Percentiles rank a stretch among this genome's conserved stretches.
Conservation (phyloP, 164 flowering plant genomes). For the Magnolia changhungtana region DNA sequence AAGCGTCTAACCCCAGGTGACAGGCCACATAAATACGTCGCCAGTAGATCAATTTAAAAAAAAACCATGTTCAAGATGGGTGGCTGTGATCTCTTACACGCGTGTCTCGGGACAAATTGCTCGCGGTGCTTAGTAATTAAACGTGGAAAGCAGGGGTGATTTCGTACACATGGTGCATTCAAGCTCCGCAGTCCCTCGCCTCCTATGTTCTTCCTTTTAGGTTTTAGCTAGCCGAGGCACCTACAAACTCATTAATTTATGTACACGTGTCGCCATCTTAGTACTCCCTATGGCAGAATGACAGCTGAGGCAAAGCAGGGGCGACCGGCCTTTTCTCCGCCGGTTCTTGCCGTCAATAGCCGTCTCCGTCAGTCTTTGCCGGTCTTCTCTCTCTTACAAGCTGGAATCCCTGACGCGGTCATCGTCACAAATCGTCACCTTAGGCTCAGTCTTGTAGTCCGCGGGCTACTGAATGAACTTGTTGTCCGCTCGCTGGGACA, state of each 20-base stretch:
- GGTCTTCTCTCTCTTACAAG: background rate
- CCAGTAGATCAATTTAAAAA: no score
- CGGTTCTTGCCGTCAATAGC: background rate
- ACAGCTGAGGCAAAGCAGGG: background rate
- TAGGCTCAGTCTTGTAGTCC: no score
- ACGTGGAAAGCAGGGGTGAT: background rate
- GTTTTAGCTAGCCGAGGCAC: background rate
- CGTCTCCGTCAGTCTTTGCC: background rate
- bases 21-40: no score
- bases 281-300: background rate
- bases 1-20: no score
- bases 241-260: background rate
- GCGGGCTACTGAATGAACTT: no score
- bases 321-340: slow-evolving; percentile 6
- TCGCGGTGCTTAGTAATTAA: no score
- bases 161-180: background rate
- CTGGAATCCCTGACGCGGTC: no score
- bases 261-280: background rate
- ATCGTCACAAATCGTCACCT: no score
- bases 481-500: no score
- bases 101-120: no score
- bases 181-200: background rate
- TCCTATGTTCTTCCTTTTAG: background rate
- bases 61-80: no score
- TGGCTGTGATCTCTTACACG: no score